Percentiles rank a stretch among this genome's conserved stretches.
Evolutionary conservation across 164 flowering plant genomes (phyloP).

Genomic region (Macadamia tetraphylla): DNA sequence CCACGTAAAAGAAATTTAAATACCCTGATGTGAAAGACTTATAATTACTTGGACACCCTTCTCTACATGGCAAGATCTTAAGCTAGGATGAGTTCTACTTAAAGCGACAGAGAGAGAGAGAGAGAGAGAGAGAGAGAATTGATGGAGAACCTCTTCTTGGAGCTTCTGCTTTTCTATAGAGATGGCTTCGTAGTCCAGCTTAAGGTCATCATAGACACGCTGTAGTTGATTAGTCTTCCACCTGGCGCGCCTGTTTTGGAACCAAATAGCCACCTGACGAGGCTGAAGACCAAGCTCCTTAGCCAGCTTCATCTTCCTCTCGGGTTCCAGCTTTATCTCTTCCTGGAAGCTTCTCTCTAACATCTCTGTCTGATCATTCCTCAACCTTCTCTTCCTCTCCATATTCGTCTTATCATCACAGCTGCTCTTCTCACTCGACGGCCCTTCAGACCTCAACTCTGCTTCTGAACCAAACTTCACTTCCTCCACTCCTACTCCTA

Average conservation of each 20-base stretch:
- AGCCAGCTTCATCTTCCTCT: constrained; percentile 64
- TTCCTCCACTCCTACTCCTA: not conserved
- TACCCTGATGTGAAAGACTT: too few species aligned
- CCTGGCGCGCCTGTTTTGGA: constrained; percentile 75
- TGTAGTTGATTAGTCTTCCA: constrained; percentile 85
- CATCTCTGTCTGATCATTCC: constrained; percentile 46
- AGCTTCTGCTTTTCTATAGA: constrained; percentile 59
- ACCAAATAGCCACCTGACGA: constrained; percentile 77
- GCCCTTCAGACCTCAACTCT: not conserved
- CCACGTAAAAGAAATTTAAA: too few species aligned
- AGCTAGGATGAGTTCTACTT: too few species aligned
- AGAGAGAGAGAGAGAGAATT: not conserved
- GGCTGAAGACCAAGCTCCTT: constrained; percentile 72
- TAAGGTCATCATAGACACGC: constrained; percentile 54
- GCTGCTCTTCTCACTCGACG: constrained; percentile 11
- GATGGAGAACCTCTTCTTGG: constrained; percentile 50
- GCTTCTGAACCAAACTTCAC: not conserved
- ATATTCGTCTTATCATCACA: not conserved
- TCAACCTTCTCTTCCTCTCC: constrained; percentile 52
- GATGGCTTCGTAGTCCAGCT: constrained; percentile 47
- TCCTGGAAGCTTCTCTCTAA: constrained; percentile 58
- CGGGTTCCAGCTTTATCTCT: constrained; percentile 63
- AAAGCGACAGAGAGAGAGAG: too few species aligned
- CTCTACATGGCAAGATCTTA: not conserved
- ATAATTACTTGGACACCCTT: too few species aligned